A percentile compares a stretch with the other conserved stretches of the same genome.
Evolutionary conservation across 2,329 filamentous ascomycete genomes (phyloP).

Genomic region (Aspergillus sp.): DNA sequence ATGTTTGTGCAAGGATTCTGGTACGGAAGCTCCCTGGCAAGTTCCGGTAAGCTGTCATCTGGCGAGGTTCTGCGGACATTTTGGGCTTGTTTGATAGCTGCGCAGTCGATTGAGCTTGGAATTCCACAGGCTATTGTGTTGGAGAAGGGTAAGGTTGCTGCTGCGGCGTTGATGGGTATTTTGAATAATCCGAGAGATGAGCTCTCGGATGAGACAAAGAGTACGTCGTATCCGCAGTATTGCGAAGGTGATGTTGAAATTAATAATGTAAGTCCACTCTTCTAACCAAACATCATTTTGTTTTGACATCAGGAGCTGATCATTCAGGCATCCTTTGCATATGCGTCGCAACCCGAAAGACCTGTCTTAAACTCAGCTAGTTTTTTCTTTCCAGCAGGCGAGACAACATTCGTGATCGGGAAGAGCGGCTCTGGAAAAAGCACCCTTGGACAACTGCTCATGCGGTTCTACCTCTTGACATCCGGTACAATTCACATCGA

Average conservation of each 20-base stretch:
- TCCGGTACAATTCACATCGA: constrained; percentile 65
- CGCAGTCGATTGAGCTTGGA: constrained; percentile 66
- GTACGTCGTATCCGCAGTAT: constrained; percentile 23
- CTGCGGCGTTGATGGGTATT: constrained; percentile 52
- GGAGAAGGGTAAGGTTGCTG: constrained; percentile 71
- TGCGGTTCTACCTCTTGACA: constrained; percentile 65
- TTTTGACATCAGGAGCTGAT: not conserved
- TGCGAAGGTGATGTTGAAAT: constrained; percentile 66
- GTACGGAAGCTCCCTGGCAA: constrained; percentile 69
- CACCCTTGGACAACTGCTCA: constrained; percentile 72
- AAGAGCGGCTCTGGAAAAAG: constrained; percentile 89
- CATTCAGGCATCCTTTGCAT: constrained; percentile 57
- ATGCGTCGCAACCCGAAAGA: constrained; percentile 61
- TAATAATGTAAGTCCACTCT: constrained; percentile 47
- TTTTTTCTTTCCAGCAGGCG: constrained; percentile 64
- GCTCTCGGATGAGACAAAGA: constrained; percentile 21
- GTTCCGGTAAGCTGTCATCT: constrained; percentile 50
- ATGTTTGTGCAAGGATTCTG: constrained; percentile 89
- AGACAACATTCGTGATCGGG: constrained; percentile 75
- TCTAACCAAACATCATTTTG: not conserved
- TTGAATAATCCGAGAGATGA: constrained; percentile 23
- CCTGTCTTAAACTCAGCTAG: constrained; percentile 55
- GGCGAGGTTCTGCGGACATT: constrained; percentile 76
- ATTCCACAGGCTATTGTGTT: constrained; percentile 71
- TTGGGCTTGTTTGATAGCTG: constrained; percentile 69